These are phyloP conservation scores for Ophiocordyceps camponoti-saundersi DNA, from an alignment of 2,329 filamentous ascomycete species.

Conservation along the genomic window DNA sequence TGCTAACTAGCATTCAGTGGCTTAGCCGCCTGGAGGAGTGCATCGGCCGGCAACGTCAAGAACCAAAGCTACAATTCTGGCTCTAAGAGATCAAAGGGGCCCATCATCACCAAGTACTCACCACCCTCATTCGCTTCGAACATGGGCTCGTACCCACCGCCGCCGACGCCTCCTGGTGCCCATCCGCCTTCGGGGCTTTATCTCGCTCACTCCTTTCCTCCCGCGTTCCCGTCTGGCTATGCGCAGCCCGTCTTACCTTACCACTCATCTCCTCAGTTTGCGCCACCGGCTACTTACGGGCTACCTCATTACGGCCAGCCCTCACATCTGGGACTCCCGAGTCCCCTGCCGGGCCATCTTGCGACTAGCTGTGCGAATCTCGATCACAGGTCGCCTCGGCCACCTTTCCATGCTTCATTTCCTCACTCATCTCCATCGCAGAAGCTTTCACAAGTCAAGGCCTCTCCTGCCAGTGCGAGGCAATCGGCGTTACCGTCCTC, in stretches of 20 bases:
- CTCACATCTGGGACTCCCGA: slow-evolving; percentile 3
- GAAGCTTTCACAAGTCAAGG: neutral
- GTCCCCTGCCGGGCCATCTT: slow-evolving; percentile 3
- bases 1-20: slow-evolving; percentile 10
- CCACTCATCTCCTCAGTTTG: slow-evolving; percentile 3
- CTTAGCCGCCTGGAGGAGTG: slow-evolving; percentile 18
- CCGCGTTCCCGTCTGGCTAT: slow-evolving; percentile 9
- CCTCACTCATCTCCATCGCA: neutral
- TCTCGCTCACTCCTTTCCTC: slow-evolving; percentile 1
- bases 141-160: slow-evolving; percentile 3
- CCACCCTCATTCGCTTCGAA: slow-evolving; percentile 9
- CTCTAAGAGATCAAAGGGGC: slow-evolving; percentile 15
- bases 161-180: slow-evolving; percentile 8
- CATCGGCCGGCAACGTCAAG: slow-evolving; percentile 10
- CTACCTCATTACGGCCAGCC: neutral
- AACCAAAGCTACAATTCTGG: slow-evolving; percentile 12
- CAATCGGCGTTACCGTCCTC: neutral
- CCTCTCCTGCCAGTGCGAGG: neutral
- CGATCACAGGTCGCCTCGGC: slow-evolving; percentile 1
- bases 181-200: slow-evolving; percentile 7
- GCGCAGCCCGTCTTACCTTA: slow-evolving; percentile 9
- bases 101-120: slow-evolving; percentile 18
- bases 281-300: neutral
- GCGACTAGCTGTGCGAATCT: neutral
- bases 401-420: neutral